Percentiles rank a stretch among this genome's conserved stretches.
These are phyloP conservation scores for Pleoardoris graminearum DNA, from an alignment of 2,329 filamentous ascomycete species.

Conservation along the genomic window DNA sequence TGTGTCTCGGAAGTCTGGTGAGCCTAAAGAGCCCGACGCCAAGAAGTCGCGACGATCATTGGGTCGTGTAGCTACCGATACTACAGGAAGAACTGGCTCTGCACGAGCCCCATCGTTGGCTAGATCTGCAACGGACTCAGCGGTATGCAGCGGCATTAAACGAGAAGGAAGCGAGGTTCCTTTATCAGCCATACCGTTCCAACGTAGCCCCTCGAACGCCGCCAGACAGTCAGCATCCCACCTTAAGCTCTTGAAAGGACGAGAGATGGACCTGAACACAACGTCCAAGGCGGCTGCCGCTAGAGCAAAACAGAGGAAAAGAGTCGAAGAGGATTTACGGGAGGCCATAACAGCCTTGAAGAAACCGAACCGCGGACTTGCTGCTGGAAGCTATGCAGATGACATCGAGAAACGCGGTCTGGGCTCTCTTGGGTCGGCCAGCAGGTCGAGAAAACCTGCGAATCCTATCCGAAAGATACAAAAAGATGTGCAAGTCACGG, in stretches of 20 bases:
- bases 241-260: conserved; percentile 52
- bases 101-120: conserved; percentile 63
- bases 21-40: conserved; percentile 42
- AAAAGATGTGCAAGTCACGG: conserved; percentile 47
- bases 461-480: conserved; percentile 32
- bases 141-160: conserved; percentile 64
- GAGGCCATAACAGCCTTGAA: conserved; percentile 74
- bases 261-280: conserved; percentile 60
- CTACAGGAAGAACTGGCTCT: conserved; percentile 55
- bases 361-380: conserved; percentile 74
- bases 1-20: conserved; percentile 44
- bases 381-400: conserved; percentile 68
- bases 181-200: conserved; percentile 55
- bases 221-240: conserved; percentile 45
- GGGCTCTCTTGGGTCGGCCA: conserved; percentile 23
- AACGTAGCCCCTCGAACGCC: conserved; percentile 49
- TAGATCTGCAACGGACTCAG: conserved; percentile 67
- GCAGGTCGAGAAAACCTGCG: conserved; percentile 34
- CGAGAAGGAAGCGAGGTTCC: conserved; percentile 67
- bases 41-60: conserved; percentile 58
- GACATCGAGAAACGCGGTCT: conserved; percentile 63
- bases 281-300: conserved; percentile 57
- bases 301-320: conserved; percentile 67
- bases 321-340: conserved; percentile 70
- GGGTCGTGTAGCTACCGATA: conserved; percentile 64